phyloP scores from a whole-genome alignment of 306 rosid genomes.

The Potentilla sterilis region DNA sequence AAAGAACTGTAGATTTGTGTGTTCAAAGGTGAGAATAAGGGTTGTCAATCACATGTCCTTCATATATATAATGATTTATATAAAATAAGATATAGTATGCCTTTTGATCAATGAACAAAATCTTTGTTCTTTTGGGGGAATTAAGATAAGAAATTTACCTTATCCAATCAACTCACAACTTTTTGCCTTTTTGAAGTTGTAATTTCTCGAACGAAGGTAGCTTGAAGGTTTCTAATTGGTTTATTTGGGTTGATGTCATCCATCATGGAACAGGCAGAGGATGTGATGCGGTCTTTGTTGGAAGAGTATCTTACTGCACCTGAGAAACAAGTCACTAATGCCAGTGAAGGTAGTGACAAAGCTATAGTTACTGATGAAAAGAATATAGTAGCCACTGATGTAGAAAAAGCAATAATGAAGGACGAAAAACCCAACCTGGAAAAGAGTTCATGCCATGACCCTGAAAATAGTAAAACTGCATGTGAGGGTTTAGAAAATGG shows the following conservation, averaged over 20 bases:
- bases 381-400: constrained; percentile 21
- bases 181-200: not conserved
- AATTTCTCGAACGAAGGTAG: not conserved
- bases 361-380: constrained; percentile 27
- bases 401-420: constrained; percentile 21
- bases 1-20: constrained; percentile 72
- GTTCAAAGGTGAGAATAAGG: constrained; percentile 69
- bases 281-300: constrained; percentile 84
- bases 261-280: constrained; percentile 76
- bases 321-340: constrained; percentile 40
- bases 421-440: constrained; percentile 26
- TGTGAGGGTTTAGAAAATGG: constrained; percentile 40
- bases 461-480: constrained; percentile 38
- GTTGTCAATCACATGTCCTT: not conserved
- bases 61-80: not conserved
- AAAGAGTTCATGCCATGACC: constrained; percentile 37
- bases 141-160: not conserved
- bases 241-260: constrained; percentile 25
- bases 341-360: constrained; percentile 33
- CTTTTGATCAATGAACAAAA: not conserved
- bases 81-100: not conserved
- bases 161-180: not conserved
- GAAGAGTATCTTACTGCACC: constrained; percentile 57
- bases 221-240: constrained; percentile 1
- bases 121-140: not conserved